Base-by-base conservation (phyloP, 1,284 basidiomycete genomes). In the Ceratobasidium sp. region DNA sequence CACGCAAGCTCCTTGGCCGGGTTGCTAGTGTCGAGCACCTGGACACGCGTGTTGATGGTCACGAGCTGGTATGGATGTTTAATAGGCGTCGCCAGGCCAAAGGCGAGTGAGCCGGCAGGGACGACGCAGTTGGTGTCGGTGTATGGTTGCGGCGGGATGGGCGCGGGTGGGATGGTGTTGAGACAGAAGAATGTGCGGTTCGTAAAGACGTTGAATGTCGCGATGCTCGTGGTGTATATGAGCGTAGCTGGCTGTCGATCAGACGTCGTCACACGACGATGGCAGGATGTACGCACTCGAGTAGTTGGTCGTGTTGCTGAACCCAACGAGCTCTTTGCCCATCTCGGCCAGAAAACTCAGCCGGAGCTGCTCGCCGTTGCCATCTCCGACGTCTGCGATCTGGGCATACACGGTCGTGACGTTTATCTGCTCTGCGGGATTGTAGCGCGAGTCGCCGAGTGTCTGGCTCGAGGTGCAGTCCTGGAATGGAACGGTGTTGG, bases 1-100 rank as follows among this genome's bases (percentile, higher is more conserved):
- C 96, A 99, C 0, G 94, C 83, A 38, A 98, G 84, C 75, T 95
- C 92, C 42, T 80, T 86, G 79, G 81, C 88, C 78, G 81, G 86
- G 9, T 77, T 77, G 21, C 83, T 88, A 0, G 94, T 90, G 81
- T 99, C 96, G 49, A 97, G 91, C 18, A 95, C 90, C 49, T 92
- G 89, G 38, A 99, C 82, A 33, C 89, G 88, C 0, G 95, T 97
- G 75, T 87, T 87, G 62, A 96, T 84, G 0, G 95, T 96, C 7
- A 91, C 91, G 44, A 98, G 83, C 23, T 88, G 87, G 79, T 92
- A 92, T 67, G 86, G 83, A 53, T 84, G 79, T 58, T 86, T 85
- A 78, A 94, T 87, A 0, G 90, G 91, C 51, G 95, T 86, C 9
- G 86, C 84, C 9, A 94, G 83, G 33, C 93, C 89, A 77, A 98